These are phyloP conservation scores for Pythium brachiatum DNA, from an alignment of 352 stramenopile species.

Conservation along the genomic window DNA sequence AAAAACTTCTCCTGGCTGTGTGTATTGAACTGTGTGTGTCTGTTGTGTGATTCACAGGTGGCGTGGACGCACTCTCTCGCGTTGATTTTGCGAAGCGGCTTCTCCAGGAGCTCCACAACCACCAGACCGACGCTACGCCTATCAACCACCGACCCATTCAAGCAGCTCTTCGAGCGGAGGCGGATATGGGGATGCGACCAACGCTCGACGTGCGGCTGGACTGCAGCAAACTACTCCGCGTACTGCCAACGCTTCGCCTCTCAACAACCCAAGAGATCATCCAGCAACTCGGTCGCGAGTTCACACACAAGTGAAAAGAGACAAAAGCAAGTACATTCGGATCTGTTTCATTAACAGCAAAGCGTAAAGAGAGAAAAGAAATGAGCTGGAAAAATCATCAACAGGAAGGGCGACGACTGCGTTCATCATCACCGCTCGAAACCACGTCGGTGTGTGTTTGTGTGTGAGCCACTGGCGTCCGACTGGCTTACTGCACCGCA, in stretches of 20 bases:
- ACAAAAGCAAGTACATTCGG: not conserved
- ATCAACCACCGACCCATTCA: slow-evolving; percentile 25
- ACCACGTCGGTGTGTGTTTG: too few species aligned
- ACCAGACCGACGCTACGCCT: not conserved
- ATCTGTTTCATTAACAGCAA: slow-evolving; percentile 2
- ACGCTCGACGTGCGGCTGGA: slow-evolving; percentile 46
- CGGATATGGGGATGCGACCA: slow-evolving; percentile 47
- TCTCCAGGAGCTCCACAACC: slow-evolving; percentile 17
- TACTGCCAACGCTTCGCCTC: slow-evolving; percentile 27
- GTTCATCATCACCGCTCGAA: too few species aligned
- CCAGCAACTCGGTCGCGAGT: not conserved
- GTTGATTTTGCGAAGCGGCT: slow-evolving; percentile 43
- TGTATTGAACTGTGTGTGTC: not conserved
- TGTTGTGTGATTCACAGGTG: slow-evolving; percentile 26
- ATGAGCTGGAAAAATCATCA: slow-evolving; percentile 1
- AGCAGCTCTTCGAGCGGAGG: slow-evolving; percentile 22
- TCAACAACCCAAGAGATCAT: slow-evolving; percentile 11
- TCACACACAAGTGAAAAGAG: not conserved
- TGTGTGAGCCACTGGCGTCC: too few species aligned
- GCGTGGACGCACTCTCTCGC: slow-evolving; percentile 42
- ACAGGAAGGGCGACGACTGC: not conserved
- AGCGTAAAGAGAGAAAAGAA: slow-evolving; percentile 4
- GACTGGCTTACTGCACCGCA: slow-evolving; percentile 14
- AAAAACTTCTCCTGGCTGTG: too few species aligned
- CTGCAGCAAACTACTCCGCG: slow-evolving; percentile 24